Evolutionary conservation across 495 filamentous ascomycete genomes (phyloP).

Genomic region (Mytilinidion resinicola): DNA sequence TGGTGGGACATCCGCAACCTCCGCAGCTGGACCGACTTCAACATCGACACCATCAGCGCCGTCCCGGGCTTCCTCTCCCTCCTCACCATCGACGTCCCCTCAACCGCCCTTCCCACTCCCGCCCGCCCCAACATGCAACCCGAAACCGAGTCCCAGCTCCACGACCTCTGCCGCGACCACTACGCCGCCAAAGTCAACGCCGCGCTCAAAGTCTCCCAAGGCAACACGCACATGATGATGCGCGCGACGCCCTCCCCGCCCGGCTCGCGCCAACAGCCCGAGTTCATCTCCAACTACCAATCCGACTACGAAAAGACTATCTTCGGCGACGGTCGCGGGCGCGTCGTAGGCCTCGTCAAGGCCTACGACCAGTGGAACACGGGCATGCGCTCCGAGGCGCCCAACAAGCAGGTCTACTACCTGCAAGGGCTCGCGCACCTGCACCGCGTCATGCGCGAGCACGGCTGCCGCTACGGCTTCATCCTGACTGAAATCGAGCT

Average conservation of each 20-base stretch:
- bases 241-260: slow-evolving; percentile 31
- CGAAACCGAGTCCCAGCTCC: slow-evolving; percentile 65
- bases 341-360: slow-evolving; percentile 82
- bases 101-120: slow-evolving; percentile 56
- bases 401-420: slow-evolving; percentile 75
- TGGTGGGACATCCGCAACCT: slow-evolving; percentile 94
- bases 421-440: slow-evolving; percentile 75
- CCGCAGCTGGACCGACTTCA: slow-evolving; percentile 74
- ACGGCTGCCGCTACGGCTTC: slow-evolving; percentile 87
- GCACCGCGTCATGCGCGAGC: slow-evolving; percentile 85
- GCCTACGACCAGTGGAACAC: slow-evolving; percentile 90
- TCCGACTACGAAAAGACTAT: slow-evolving; percentile 67
- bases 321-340: slow-evolving; percentile 64
- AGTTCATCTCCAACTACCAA: slow-evolving; percentile 64
- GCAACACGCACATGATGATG: slow-evolving; percentile 51
- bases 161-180: slow-evolving; percentile 60
- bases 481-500: slow-evolving; percentile 94
- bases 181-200: slow-evolving; percentile 76
- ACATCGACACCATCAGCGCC: slow-evolving; percentile 60
- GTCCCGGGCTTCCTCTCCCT: slow-evolving; percentile 65
- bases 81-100: slow-evolving; percentile 63
- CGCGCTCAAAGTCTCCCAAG: slow-evolving; percentile 62
- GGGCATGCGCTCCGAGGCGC: slow-evolving; percentile 77
- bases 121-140: slow-evolving; percentile 53
- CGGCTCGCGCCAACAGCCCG: slow-evolving; percentile 40